A percentile compares a stretch with the other conserved stretches of the same genome.
Evolutionary conservation across 1,284 basidiomycete genomes (phyloP).

Genomic region (Salmacisia buchloeana): DNA sequence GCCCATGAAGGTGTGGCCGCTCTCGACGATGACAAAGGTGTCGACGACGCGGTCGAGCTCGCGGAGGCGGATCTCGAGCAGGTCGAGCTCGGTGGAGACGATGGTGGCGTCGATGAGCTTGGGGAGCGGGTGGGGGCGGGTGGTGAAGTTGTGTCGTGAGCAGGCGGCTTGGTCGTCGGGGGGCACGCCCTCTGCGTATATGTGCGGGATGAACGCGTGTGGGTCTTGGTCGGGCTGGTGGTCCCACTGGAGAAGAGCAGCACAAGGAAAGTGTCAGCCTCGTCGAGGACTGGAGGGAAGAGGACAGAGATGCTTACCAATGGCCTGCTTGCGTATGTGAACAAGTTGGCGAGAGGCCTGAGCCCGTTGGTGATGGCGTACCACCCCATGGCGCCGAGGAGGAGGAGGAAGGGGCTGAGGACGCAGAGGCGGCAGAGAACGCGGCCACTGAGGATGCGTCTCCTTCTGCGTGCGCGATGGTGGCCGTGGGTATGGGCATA

Average conservation of each 20-base stretch:
- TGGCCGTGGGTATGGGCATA: no score
- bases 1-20: conserved; percentile 52
- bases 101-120: conserved; percentile 23
- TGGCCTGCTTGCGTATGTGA: conserved; percentile 2
- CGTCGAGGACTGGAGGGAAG: neutral
- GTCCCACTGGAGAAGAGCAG: conserved; percentile 7
- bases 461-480: neutral
- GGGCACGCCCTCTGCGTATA: conserved; percentile 58
- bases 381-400: neutral
- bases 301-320: neutral
- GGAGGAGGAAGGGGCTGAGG: neutral
- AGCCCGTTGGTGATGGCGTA: neutral
- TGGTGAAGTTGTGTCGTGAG: conserved; percentile 59
- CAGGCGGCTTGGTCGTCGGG: conserved; percentile 56
- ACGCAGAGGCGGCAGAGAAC: neutral
- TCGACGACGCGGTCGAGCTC: conserved; percentile 63
- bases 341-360: neutral
- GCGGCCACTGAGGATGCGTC: neutral
- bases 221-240: conserved; percentile 12
- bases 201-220: conserved; percentile 56
- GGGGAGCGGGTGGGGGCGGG: neutral
- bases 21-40: conserved; percentile 65
- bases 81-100: conserved; percentile 61
- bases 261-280: neutral
- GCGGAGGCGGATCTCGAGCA: conserved; percentile 64